These are phyloP conservation scores for Halenospora varia DNA, from an alignment of 495 filamentous ascomycete species.

Conservation along the genomic window DNA sequence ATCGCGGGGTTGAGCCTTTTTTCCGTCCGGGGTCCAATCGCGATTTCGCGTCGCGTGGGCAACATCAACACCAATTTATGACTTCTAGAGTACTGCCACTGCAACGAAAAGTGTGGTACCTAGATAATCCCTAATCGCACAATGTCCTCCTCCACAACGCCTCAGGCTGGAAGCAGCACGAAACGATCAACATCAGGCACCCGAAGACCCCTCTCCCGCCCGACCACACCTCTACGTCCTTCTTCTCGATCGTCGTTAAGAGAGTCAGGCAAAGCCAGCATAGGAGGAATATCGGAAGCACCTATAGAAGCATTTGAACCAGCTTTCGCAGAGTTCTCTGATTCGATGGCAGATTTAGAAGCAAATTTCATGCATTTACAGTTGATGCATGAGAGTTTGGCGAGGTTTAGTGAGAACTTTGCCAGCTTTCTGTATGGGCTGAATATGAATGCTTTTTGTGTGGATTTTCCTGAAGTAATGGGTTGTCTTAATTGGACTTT, in stretches of 20 bases:
- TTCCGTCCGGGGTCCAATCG: too few species aligned
- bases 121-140: neutral
- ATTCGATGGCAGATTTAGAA: constrained; percentile 92
- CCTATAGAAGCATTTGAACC: constrained; percentile 83
- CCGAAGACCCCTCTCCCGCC: constrained; percentile 53
- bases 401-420: constrained; percentile 94
- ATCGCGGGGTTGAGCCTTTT: too few species aligned
- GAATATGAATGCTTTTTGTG: constrained; percentile 99
- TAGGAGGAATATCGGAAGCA: constrained; percentile 57
- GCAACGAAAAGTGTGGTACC: too few species aligned
- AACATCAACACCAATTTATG: too few species aligned
- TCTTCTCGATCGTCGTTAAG: constrained; percentile 85
- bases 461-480: constrained; percentile 89
- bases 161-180: constrained; percentile 17
- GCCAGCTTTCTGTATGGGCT: constrained; percentile 91
- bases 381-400: constrained; percentile 92
- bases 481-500: neutral
- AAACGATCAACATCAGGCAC: constrained; percentile 20
- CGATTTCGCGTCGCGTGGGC: too few species aligned
- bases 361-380: constrained; percentile 97
- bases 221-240: constrained; percentile 89
- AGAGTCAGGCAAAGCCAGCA: constrained; percentile 48
- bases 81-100: too few species aligned
- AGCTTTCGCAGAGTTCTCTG: constrained; percentile 87
- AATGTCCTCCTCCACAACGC: constrained; percentile 22